Evolutionary conservation across 2,329 filamentous ascomycete species (phyloP).

Genomic region (Xylaria sp.): DNA sequence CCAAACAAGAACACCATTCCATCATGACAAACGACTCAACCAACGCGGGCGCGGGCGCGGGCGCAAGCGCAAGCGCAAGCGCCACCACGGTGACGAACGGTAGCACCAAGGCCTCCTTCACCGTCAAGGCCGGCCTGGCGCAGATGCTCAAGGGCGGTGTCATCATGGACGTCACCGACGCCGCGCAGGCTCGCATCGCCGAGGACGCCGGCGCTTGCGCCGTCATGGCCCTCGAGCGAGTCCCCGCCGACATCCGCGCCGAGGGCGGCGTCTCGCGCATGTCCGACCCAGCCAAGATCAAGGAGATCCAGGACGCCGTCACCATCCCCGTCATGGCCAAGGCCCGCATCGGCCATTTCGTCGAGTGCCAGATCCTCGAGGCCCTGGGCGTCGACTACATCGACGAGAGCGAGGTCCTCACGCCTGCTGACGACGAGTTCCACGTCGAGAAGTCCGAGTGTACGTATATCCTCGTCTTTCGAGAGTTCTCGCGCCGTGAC

Average conservation of each 20-base stretch:
- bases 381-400: constrained; percentile 96
- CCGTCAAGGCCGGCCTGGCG: constrained; percentile 92
- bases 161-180: constrained; percentile 98
- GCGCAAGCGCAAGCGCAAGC: constrained; percentile 9
- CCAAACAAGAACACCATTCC: background rate
- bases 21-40: constrained; percentile 34
- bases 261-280: constrained; percentile 96
- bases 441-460: constrained; percentile 89
- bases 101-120: constrained; percentile 67
- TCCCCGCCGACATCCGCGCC: constrained; percentile 92
- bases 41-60: background rate
- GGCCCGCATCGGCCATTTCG: constrained; percentile 95
- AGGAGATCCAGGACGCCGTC: constrained; percentile 91
- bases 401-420: constrained; percentile 97
- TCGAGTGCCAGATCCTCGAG: constrained; percentile 98
- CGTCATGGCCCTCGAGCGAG: constrained; percentile 98
- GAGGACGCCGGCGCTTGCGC: constrained; percentile 95
- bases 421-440: constrained; percentile 87
- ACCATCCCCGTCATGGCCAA: constrained; percentile 99
- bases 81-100: constrained; percentile 27
- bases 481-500: too few species aligned
- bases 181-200: constrained; percentile 93
- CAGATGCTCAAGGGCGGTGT: constrained; percentile 99
- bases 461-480: constrained; percentile 14
- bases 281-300: constrained; percentile 94